Evolutionary conservation across 805 yeast genomes (phyloP).

Genomic region (Spathaspora gorwiae): DNA sequence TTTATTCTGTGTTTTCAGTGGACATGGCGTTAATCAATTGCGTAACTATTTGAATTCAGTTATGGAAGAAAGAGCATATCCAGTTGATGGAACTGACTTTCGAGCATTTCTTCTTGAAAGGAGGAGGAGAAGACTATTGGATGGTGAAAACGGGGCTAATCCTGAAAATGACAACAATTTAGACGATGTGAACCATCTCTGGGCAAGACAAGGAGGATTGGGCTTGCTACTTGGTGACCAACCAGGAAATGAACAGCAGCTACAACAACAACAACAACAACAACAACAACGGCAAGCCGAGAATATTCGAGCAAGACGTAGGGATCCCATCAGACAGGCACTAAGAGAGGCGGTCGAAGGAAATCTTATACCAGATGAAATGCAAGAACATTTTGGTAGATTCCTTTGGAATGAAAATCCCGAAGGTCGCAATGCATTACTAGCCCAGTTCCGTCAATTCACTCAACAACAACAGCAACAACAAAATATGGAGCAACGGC

Average conservation of each 20-base stretch:
- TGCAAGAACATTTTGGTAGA: constrained; percentile 30
- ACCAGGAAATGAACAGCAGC: not conserved
- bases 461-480: constrained; percentile 5
- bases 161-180: constrained; percentile 1
- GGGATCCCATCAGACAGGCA: constrained; percentile 26
- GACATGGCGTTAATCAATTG: constrained; percentile 76
- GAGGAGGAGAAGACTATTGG: constrained; percentile 19
- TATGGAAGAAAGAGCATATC: constrained; percentile 33
- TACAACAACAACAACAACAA: constrained; percentile 2
- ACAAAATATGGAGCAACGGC: constrained; percentile 2
- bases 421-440: not conserved
- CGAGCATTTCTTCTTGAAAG: constrained; percentile 25
- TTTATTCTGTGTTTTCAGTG: constrained; percentile 89
- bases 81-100: constrained; percentile 29
- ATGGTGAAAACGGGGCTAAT: constrained; percentile 14
- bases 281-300: not conserved
- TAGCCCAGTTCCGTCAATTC: constrained; percentile 15
- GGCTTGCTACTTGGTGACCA: not conserved
- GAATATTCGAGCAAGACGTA: not conserved
- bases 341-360: constrained; percentile 27
- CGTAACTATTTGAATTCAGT: constrained; percentile 59
- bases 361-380: constrained; percentile 26
- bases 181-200: not conserved
- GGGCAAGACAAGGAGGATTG: not conserved
- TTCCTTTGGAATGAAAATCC: constrained; percentile 22